Conservation (phyloP, 495 filamentous ascomycete species). For the Zalerion maritima region DNA sequence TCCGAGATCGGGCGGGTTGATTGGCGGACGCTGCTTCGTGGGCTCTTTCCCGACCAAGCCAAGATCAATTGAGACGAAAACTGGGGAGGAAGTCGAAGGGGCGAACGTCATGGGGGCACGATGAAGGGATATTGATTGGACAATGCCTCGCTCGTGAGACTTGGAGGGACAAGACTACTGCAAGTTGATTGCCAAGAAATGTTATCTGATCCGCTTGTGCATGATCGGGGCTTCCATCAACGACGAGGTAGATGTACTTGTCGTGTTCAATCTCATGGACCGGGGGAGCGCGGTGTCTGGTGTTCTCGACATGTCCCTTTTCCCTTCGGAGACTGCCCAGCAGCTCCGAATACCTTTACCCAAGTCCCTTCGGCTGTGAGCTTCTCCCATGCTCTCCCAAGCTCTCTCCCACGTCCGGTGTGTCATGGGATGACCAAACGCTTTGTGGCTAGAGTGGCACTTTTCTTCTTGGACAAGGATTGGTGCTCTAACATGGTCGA, state of each 20-base stretch:
- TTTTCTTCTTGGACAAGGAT: no score
- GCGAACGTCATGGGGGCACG: neutral
- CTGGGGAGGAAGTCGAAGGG: no score
- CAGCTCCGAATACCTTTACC: no score
- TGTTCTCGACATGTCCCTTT: no score
- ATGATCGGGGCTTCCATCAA: conserved; percentile 6
- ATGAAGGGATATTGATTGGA: conserved; percentile 1
- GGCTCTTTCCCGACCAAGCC: conserved; percentile 12
- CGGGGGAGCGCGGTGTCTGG: conserved; percentile 5
- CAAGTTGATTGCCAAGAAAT: no score
- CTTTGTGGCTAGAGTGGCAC: no score
- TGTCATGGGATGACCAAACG: no score
- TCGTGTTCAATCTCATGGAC: conserved; percentile 2
- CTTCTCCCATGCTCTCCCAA: neutral
- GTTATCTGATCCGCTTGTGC: conserved; percentile 35
- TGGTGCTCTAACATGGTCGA: no score
- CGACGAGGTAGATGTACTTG: neutral
- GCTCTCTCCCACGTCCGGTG: no score
- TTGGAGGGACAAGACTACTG: conserved; percentile 6
- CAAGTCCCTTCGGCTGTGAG: no score
- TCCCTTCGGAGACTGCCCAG: no score
- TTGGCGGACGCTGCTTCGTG: neutral
- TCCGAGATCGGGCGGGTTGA: neutral
- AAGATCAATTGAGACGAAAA: conserved; percentile 7
- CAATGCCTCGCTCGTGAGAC: neutral